These are phyloP conservation scores for Roridomyces roridus DNA, from an alignment of 768 basidiomycete species.

Conservation along the genomic window DNA sequence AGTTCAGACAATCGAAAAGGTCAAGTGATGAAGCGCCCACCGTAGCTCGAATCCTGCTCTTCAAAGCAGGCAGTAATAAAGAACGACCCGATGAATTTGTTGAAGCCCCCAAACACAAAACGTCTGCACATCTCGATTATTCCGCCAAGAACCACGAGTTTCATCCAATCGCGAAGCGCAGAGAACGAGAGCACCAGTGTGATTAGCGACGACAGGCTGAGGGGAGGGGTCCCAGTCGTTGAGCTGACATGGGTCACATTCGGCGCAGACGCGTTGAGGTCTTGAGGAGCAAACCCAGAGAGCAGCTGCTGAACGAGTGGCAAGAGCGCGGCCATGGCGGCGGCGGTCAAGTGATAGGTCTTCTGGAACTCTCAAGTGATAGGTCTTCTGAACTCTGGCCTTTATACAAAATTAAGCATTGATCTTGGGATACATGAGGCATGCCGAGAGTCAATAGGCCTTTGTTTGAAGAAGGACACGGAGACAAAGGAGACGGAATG, in stretches of 20 bases:
- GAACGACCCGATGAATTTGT: constrained; percentile 53
- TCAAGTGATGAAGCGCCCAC: constrained; percentile 41
- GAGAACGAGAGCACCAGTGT: constrained; percentile 42
- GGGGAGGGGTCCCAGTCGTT: constrained; percentile 12
- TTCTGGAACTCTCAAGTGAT: constrained; percentile 19
- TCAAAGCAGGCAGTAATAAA: constrained; percentile 70
- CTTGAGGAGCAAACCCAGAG: constrained; percentile 1
- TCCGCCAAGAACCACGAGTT: constrained; percentile 58
- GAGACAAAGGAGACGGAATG: too few species aligned
- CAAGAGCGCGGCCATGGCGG: constrained; percentile 17
- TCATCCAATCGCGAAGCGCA: constrained; percentile 56
- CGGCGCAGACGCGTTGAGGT: constrained; percentile 5
- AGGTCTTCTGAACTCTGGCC: neutral
- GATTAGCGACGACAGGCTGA: constrained; percentile 21
- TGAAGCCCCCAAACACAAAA: constrained; percentile 44
- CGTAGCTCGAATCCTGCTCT: constrained; percentile 60
- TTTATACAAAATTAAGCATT: constrained; percentile 12
- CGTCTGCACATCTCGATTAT: constrained; percentile 56
- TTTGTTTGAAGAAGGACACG: neutral
- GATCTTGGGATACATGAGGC: neutral
- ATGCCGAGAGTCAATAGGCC: neutral
- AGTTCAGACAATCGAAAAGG: neutral
- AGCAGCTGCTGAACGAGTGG: constrained; percentile 20
- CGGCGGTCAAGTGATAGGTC: constrained; percentile 16
- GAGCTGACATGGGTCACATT: constrained; percentile 13